Evolutionary conservation across 1,139 yeast species (phyloP).

Genomic region (Hanseniaspora sp.): DNA sequence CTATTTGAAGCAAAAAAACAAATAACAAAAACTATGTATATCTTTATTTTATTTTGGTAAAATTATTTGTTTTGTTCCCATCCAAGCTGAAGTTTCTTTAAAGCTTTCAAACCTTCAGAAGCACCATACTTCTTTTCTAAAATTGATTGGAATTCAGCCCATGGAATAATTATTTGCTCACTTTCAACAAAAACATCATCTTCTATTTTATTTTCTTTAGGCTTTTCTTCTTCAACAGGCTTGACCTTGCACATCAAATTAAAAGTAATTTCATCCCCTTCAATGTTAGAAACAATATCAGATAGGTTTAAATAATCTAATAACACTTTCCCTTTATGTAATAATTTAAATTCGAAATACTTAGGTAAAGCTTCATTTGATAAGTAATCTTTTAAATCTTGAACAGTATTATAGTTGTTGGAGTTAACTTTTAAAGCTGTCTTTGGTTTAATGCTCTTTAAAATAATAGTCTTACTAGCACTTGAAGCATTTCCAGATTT

Average conservation of each 20-base stretch:
- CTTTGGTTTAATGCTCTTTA: slow-evolving; percentile 37
- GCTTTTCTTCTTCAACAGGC: slow-evolving; percentile 14
- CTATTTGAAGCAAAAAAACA: too few relatives aligned
- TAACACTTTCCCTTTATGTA: slow-evolving; percentile 41
- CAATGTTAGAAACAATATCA: slow-evolving; percentile 17
- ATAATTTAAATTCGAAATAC: slow-evolving; percentile 26
- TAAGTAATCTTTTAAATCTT: slow-evolving; percentile 23
- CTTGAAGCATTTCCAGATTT: slow-evolving; percentile 16
- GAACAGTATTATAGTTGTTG: slow-evolving; percentile 22
- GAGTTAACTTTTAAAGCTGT: slow-evolving; percentile 35
- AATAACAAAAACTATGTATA: neutral
- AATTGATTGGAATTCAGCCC: slow-evolving; percentile 29
- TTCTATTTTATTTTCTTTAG: neutral
- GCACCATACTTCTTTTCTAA: slow-evolving; percentile 23
- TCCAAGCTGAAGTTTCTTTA: slow-evolving; percentile 36
- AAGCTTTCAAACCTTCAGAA: slow-evolving; percentile 21
- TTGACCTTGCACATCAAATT: slow-evolving; percentile 17
- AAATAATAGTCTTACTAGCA: slow-evolving; percentile 25
- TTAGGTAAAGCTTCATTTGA: slow-evolving; percentile 26
- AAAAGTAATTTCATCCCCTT: slow-evolving; percentile 16
- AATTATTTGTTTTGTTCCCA: slow-evolving; percentile 30
- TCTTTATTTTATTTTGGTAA: too few relatives aligned
- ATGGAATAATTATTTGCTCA: slow-evolving; percentile 25
- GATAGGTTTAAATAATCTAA: slow-evolving; percentile 32
- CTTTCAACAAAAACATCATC: neutral